These are phyloP conservation scores for Hirsutella thompsonii DNA, from an alignment of 2,329 filamentous ascomycete species.

Conservation along the genomic window DNA sequence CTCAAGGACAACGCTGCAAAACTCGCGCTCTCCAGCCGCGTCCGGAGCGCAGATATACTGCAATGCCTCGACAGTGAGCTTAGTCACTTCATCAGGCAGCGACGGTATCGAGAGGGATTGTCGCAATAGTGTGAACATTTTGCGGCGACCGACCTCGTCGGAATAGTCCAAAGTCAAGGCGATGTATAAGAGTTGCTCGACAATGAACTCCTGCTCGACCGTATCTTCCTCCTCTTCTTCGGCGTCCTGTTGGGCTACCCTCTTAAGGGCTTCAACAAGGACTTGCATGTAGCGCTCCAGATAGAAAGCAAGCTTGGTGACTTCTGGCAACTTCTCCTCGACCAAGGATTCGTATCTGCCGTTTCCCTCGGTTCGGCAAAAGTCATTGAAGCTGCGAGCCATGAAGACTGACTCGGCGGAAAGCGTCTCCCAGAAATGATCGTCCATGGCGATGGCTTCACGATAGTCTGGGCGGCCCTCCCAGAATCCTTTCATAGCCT, in stretches of 20 bases:
- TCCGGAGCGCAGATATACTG: slow-evolving; percentile 71
- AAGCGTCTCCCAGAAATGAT: slow-evolving; percentile 68
- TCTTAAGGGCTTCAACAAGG: slow-evolving; percentile 50
- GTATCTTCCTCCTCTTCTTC: slow-evolving; percentile 64
- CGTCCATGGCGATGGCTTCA: slow-evolving; percentile 57
- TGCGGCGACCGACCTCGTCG: slow-evolving; percentile 88
- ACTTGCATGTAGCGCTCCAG: slow-evolving; percentile 67
- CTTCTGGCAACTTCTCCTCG: slow-evolving; percentile 91
- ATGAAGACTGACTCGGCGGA: slow-evolving; percentile 83
- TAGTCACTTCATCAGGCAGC: slow-evolving; percentile 84
- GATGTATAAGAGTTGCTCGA: slow-evolving; percentile 90
- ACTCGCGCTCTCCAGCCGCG: slow-evolving; percentile 64
- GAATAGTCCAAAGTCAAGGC: slow-evolving; percentile 87
- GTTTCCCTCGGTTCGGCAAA: slow-evolving; percentile 63
- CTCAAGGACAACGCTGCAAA: slow-evolving; percentile 77
- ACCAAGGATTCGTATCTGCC: slow-evolving; percentile 62
- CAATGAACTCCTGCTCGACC: slow-evolving; percentile 85
- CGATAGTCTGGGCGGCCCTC: slow-evolving; percentile 76
- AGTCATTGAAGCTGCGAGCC: slow-evolving; percentile 86
- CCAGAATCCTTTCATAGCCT: slow-evolving; percentile 96
- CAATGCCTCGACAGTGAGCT: slow-evolving; percentile 70
- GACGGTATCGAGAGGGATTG: slow-evolving; percentile 77
- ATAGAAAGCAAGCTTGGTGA: slow-evolving; percentile 80
- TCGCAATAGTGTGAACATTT: slow-evolving; percentile 87
- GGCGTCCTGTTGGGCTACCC: slow-evolving; percentile 39